phyloP scores from a whole-genome alignment of 2,329 filamentous ascomycete species.

The Fonsecaea erecta region DNA sequence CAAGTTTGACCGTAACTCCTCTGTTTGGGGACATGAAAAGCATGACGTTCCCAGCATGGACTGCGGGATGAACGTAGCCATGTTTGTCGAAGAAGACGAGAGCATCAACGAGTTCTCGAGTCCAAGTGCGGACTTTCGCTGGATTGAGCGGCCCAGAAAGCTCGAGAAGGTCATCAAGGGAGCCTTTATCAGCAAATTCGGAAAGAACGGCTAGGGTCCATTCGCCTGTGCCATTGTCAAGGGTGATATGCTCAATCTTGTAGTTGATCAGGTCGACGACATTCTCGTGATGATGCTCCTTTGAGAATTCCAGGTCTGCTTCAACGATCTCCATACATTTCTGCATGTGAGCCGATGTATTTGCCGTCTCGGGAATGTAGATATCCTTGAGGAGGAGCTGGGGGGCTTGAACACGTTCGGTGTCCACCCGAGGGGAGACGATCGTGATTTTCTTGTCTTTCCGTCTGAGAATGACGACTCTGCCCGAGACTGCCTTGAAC shows the following conservation, averaged over 20 bases:
- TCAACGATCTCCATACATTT: constrained; percentile 78
- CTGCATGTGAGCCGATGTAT: constrained; percentile 69
- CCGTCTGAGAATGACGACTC: constrained; percentile 67
- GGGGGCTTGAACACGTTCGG: constrained; percentile 61
- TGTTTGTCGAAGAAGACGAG: constrained; percentile 85
- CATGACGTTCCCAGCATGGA: constrained; percentile 80
- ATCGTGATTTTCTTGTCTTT: constrained; percentile 67
- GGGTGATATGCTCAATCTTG: constrained; percentile 66
- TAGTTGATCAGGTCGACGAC: constrained; percentile 81
- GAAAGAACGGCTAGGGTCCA: constrained; percentile 79
- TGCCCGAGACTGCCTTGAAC: constrained; percentile 74
- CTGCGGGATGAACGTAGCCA: constrained; percentile 80
- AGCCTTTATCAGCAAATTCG: constrained; percentile 79
- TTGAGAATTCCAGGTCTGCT: constrained; percentile 73
- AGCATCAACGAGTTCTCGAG: constrained; percentile 87
- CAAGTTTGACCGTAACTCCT: constrained; percentile 72
- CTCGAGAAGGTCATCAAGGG: constrained; percentile 79
- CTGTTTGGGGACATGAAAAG: constrained; percentile 72
- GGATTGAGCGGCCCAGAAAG: constrained; percentile 75
- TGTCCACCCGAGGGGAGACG: constrained; percentile 71
- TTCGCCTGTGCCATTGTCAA: constrained; percentile 47
- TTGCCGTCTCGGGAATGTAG: constrained; percentile 61
- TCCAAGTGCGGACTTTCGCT: constrained; percentile 81
- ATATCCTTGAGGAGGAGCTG: constrained; percentile 76
- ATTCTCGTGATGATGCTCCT: constrained; percentile 74